phyloP scores from a whole-genome alignment of 139 green algal species.

The Coccomyxa sp. region DNA sequence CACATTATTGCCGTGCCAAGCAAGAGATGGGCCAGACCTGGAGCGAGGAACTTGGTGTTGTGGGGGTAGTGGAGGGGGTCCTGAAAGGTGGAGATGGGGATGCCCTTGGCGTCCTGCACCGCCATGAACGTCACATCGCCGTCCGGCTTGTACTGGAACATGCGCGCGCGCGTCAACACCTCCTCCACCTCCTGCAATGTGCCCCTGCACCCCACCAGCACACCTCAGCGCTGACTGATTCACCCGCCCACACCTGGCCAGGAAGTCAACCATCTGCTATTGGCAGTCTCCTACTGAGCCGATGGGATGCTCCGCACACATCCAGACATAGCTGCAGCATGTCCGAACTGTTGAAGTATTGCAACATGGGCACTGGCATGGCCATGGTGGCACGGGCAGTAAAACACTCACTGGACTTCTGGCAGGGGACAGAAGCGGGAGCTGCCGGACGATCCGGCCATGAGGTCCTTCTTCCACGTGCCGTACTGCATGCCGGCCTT shows the following conservation, averaged over 20 bases:
- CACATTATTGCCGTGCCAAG: too few species aligned
- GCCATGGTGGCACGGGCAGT: too few species aligned
- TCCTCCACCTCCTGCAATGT: constrained; percentile 68
- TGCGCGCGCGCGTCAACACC: constrained; percentile 70
- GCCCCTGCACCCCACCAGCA: constrained; percentile 46
- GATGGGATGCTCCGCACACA: background rate
- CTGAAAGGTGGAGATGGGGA: constrained; percentile 64
- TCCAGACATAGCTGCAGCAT: background rate
- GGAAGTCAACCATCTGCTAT: background rate
- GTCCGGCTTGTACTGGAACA: constrained; percentile 89
- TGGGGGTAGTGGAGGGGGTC: constrained; percentile 89
- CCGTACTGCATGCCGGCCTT: constrained; percentile 32
- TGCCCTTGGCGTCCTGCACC: constrained; percentile 64
- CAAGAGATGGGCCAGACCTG: constrained; percentile 17
- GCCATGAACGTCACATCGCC: constrained; percentile 68
- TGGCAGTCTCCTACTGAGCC: background rate
- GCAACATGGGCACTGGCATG: background rate
- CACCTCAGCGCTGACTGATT: background rate
- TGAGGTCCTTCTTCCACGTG: constrained; percentile 50
- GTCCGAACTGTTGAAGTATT: background rate
- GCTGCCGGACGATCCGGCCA: background rate
- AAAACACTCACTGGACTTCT: background rate
- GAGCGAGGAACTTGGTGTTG: constrained; percentile 78
- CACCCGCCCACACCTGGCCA: background rate
- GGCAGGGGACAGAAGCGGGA: background rate